These are phyloP conservation scores for Pythium diclinum DNA, from an alignment of 352 stramenopile species.

Conservation along the genomic window DNA sequence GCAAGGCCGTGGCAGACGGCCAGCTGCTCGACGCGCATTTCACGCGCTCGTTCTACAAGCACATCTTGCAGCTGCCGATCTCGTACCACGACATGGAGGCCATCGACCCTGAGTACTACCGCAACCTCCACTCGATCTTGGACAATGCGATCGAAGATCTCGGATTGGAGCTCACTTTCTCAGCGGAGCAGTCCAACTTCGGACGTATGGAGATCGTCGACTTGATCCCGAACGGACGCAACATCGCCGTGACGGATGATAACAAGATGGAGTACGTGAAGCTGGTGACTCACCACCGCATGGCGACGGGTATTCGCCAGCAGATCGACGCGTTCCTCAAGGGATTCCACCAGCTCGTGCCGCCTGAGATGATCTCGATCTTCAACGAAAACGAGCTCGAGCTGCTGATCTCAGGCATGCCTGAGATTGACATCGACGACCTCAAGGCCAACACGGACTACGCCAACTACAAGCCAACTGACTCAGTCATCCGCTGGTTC, in stretches of 20 bases:
- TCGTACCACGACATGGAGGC: constrained; percentile 99
- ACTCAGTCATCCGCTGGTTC: constrained; percentile 92
- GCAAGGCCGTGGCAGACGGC: constrained; percentile 98
- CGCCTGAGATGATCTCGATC: constrained; percentile 89
- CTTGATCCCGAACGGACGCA: constrained; percentile 84
- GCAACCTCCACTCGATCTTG: constrained; percentile 91
- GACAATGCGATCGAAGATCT: constrained; percentile 84
- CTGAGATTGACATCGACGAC: constrained; percentile 93
- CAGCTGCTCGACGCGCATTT: constrained; percentile 99
- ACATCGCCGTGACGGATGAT: constrained; percentile 87
- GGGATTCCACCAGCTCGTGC: constrained; percentile 91
- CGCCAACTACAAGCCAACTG: constrained; percentile 88
- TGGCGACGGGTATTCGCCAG: constrained; percentile 97
- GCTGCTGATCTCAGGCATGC: constrained; percentile 91
- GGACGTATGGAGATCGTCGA: constrained; percentile 86
- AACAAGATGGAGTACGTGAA: constrained; percentile 95
- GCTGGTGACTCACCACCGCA: constrained; percentile 97
- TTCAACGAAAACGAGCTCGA: constrained; percentile 95
- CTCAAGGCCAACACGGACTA: constrained; percentile 93
- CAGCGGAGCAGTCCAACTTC: constrained; percentile 89
- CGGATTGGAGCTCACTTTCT: constrained; percentile 92
- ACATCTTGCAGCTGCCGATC: constrained; percentile 97
- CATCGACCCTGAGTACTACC: constrained; percentile 96
- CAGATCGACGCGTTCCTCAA: constrained; percentile 91
- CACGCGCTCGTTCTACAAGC: constrained; percentile 97